phyloP scores from a whole-genome alignment of 176 grass and related monocot species.

The Stipa capillata region DNA sequence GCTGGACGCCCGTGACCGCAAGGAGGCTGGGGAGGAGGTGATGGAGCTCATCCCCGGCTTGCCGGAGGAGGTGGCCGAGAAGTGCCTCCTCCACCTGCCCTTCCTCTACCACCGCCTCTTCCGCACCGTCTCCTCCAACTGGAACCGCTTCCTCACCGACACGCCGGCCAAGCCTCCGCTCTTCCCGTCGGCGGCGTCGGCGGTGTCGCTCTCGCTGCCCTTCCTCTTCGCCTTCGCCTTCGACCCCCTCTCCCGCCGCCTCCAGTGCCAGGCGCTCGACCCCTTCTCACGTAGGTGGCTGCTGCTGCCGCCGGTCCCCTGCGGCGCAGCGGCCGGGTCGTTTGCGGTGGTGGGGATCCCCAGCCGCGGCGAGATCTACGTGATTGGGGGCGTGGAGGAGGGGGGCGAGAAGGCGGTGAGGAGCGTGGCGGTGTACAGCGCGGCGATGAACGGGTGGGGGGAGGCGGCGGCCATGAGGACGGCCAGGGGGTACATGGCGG shows the following conservation, averaged over 20 bases:
- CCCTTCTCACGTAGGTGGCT: constrained; percentile 62
- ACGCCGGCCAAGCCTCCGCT: constrained; percentile 27
- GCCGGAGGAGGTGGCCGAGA: constrained; percentile 93
- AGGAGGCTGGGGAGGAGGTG: constrained; percentile 18
- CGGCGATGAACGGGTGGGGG: constrained; percentile 59
- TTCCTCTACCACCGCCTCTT: constrained; percentile 90
- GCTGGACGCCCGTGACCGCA: not conserved
- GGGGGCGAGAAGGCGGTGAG: constrained; percentile 30
- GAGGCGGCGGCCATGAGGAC: constrained; percentile 26
- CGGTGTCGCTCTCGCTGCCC: constrained; percentile 35
- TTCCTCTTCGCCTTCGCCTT: constrained; percentile 88
- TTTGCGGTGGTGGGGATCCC: constrained; percentile 59
- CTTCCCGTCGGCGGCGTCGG: not conserved
- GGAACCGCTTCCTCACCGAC: constrained; percentile 79
- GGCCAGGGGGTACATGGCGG: constrained; percentile 49
- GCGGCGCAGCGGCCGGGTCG: constrained; percentile 30
- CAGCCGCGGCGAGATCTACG: constrained; percentile 76
- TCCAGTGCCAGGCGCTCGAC: constrained; percentile 94
- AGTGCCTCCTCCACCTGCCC: constrained; percentile 96
- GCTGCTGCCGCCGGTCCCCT: constrained; percentile 63
- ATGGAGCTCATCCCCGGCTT: constrained; percentile 74
- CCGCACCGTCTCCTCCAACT: constrained; percentile 78
- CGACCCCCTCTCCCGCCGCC: constrained; percentile 55
- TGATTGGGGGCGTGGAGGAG: constrained; percentile 54
- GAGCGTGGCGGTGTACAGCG: constrained; percentile 71